Percentiles rank a stretch among this genome's conserved stretches.
Evolutionary conservation across 208 protist species (phyloP).

Genomic region (Acanthamoeba divionensis): DNA sequence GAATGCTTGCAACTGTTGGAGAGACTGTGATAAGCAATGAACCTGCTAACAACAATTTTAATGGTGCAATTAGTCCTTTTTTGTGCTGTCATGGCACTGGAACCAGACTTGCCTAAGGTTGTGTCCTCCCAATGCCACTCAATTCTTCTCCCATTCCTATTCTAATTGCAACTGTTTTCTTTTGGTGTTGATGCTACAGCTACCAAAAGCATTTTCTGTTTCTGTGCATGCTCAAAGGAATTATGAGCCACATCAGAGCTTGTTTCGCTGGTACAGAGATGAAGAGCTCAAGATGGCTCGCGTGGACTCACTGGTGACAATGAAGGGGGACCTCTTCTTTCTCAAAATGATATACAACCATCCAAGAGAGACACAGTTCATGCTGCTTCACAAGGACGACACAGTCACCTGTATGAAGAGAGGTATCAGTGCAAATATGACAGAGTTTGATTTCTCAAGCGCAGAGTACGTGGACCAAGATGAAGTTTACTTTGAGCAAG

Average conservation of each 20-base stretch:
- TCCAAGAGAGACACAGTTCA: background rate
- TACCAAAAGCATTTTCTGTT: background rate
- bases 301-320: background rate
- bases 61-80: too few relatives aligned
- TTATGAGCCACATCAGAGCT: slow-evolving; percentile 19
- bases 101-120: too few relatives aligned
- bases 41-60: too few relatives aligned
- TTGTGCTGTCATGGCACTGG: too few relatives aligned
- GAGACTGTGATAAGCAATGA: too few relatives aligned
- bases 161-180: too few relatives aligned
- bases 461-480: background rate
- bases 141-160: too few relatives aligned
- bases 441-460: slow-evolving; percentile 8
- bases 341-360: slow-evolving; percentile 33
- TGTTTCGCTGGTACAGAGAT: slow-evolving; percentile 44
- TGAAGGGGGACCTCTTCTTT: background rate
- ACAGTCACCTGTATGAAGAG: background rate
- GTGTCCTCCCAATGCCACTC: too few relatives aligned
- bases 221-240: slow-evolving; percentile 10
- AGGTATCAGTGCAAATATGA: background rate
- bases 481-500: slow-evolving; percentile 19
- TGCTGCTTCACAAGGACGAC: slow-evolving; percentile 1
- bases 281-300: slow-evolving; percentile 22
- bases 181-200: too few relatives aligned
- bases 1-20: too few relatives aligned